A percentile compares a stretch with the other conserved stretches of the same genome.
phyloP scores from a whole-genome alignment of 176 grass and related monocot species.

The Oropetium thomaeum region DNA sequence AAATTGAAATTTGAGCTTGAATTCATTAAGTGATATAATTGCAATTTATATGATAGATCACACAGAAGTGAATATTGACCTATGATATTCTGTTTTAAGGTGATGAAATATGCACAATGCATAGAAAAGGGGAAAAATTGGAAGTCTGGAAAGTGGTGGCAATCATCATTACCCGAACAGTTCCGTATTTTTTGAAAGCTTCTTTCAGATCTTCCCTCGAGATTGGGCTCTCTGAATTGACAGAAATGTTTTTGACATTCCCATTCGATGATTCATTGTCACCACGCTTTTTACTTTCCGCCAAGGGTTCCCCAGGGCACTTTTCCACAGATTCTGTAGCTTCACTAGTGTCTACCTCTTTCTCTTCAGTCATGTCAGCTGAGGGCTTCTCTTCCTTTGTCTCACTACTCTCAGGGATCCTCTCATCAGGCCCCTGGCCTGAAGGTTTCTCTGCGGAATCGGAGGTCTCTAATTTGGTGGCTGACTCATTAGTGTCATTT shows the following conservation, averaged over 20 bases:
- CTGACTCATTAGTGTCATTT: constrained; percentile 20
- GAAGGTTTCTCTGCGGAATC: constrained; percentile 16
- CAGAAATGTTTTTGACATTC: constrained; percentile 22
- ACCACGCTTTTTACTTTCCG: constrained; percentile 26
- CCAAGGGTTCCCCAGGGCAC: constrained; percentile 19
- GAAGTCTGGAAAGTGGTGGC: neutral
- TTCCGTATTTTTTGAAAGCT: constrained; percentile 62
- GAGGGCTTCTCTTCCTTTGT: constrained; percentile 10
- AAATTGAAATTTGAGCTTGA: neutral
- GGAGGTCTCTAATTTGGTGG: constrained; percentile 6
- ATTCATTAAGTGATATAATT: neutral
- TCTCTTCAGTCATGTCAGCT: neutral
- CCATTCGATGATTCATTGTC: constrained; percentile 29
- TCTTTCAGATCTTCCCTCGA: constrained; percentile 70
- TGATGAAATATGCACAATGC: neutral
- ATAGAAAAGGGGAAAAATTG: neutral
- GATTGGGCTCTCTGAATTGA: constrained; percentile 37
- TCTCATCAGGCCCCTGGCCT: constrained; percentile 14
- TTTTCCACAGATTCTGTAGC: constrained; percentile 24
- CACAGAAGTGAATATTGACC: neutral
- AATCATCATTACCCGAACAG: constrained; percentile 54
- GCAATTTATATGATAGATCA: neutral
- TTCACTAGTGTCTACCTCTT: constrained; percentile 20
- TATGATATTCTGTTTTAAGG: neutral
- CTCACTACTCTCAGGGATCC: neutral